A percentile compares a stretch with the other conserved stretches of the same genome.
phyloP scores from a whole-genome alignment of 2,329 filamentous ascomycete species.

The Fusarium sulawesiense region DNA sequence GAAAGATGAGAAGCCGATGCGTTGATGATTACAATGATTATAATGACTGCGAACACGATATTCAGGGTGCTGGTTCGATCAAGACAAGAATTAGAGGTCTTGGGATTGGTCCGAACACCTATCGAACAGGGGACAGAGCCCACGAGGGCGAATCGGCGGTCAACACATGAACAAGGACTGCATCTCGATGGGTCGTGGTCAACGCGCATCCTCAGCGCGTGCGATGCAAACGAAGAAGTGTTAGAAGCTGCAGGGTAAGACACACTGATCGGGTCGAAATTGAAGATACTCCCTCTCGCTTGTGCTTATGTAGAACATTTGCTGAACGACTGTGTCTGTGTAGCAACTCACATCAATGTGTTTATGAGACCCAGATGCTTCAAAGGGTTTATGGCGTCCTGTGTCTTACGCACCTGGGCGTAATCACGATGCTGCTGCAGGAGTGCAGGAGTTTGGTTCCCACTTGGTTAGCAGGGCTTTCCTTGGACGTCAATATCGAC shows the following conservation, averaged over 20 bases:
- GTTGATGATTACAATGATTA: constrained; percentile 8
- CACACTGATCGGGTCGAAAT: constrained; percentile 9
- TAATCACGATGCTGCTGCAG: neutral
- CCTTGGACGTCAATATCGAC: constrained; percentile 3
- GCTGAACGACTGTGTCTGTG: constrained; percentile 9
- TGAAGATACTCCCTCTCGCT: constrained; percentile 6
- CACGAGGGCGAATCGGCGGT: constrained; percentile 36
- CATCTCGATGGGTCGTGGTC: constrained; percentile 38
- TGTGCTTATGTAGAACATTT: constrained; percentile 17
- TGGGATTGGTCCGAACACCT: constrained; percentile 32
- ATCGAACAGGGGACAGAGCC: constrained; percentile 24
- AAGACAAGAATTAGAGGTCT: constrained; percentile 6
- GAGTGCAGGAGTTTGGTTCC: constrained; percentile 2
- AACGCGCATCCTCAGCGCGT: constrained; percentile 31
- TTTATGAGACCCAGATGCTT: constrained; percentile 1
- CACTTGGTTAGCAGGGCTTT: constrained; percentile 6
- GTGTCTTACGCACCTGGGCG: constrained; percentile 11
- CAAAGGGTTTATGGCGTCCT: constrained; percentile 9
- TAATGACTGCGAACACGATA: constrained; percentile 1
- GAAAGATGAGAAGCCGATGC: constrained; percentile 5
- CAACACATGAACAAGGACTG: constrained; percentile 40
- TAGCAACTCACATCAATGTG: constrained; percentile 8
- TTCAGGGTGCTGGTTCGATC: constrained; percentile 9
- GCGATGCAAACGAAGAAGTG: constrained; percentile 19
- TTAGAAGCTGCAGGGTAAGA: constrained; percentile 24